Percentiles rank a stretch among this genome's conserved stretches.
Evolutionary conservation across 208 protist species (phyloP).

Genomic region (Leishmania martiniquensis): DNA sequence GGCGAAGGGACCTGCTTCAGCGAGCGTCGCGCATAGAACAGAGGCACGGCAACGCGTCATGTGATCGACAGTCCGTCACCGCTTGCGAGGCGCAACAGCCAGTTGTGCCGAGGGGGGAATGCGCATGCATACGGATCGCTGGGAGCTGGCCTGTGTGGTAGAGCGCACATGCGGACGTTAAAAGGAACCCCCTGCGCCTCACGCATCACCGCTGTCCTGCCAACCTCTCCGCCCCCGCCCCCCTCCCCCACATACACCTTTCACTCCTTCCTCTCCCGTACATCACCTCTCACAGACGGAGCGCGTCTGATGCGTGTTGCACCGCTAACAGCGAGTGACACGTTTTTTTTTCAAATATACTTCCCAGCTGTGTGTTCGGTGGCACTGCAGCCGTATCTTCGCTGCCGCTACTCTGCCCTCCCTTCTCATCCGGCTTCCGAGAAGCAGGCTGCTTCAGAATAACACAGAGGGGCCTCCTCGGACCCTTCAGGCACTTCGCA

Average conservation of each 20-base stretch:
- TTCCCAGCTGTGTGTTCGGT: neutral
- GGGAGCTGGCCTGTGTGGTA: neutral
- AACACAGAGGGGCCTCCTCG: neutral
- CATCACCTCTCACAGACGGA: neutral
- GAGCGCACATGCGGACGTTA: neutral
- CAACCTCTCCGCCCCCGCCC: neutral
- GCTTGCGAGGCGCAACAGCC: neutral
- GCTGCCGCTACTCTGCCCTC: neutral
- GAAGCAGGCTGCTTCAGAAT: neutral
- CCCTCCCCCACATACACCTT: neutral
- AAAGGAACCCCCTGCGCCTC: neutral
- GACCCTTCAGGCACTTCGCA: neutral
- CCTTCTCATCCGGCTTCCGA: neutral
- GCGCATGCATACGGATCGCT: neutral
- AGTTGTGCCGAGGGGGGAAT: neutral
- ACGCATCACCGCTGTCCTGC: neutral
- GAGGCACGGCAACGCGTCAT: neutral
- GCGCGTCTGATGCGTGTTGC: neutral
- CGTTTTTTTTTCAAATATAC: neutral
- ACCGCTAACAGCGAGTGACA: neutral
- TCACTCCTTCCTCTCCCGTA: neutral
- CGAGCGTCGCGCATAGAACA: neutral
- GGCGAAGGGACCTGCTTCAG: neutral
- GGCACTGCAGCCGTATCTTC: neutral
- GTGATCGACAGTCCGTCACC: neutral